Percentiles rank a stretch among this genome's conserved stretches.
phyloP scores from a whole-genome alignment of 202 grass and related monocot species.

The Setaria italica region DNA sequence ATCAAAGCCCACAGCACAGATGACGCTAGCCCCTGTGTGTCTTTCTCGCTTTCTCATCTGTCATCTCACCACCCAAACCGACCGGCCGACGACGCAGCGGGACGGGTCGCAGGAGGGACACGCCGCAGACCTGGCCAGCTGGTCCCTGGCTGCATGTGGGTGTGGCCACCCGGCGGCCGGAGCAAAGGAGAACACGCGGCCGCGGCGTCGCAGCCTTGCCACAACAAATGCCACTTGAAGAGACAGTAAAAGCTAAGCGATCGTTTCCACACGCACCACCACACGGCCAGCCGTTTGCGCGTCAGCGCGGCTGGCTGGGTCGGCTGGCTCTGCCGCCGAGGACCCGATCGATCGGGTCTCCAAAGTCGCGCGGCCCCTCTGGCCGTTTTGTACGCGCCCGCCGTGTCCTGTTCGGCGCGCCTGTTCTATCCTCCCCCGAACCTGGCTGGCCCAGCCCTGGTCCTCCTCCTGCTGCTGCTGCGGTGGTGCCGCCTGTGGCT shows the following conservation, averaged over 20 bases:
- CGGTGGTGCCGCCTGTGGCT: background rate
- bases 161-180: slow-evolving; percentile 16
- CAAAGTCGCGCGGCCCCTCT: slow-evolving; percentile 24
- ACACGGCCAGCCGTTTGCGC: background rate
- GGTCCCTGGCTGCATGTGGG: no score
- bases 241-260: background rate
- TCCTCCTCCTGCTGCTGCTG: background rate
- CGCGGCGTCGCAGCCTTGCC: background rate
- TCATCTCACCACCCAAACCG: background rate
- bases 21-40: background rate
- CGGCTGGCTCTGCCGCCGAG: background rate
- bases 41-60: background rate
- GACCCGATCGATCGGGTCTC: background rate
- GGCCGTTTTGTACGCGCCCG: background rate
- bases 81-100: background rate
- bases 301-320: background rate
- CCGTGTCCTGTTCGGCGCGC: slow-evolving; percentile 4
- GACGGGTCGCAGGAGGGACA: no score
- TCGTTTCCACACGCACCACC: background rate
- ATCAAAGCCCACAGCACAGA: background rate
- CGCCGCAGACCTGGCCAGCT: no score
- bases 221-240: background rate
- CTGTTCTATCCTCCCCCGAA: background rate
- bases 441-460: background rate
- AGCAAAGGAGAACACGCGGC: background rate